Evolutionary conservation across 2,329 filamentous ascomycete species (phyloP).

Genomic region (Pseudogymnoascus sp.): DNA sequence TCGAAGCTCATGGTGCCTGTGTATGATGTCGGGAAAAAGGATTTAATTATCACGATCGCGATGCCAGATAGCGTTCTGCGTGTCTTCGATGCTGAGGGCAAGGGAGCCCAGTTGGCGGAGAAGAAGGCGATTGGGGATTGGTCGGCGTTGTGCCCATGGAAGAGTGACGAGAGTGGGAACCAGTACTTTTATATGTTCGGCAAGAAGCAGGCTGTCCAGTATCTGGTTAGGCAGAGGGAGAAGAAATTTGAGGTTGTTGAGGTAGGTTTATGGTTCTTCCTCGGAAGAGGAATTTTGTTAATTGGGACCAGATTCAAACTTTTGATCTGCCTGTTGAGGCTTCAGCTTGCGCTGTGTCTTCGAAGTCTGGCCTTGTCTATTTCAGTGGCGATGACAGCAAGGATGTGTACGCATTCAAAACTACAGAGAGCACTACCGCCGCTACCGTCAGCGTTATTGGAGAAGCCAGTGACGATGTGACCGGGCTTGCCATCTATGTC

Average conservation of each 20-base stretch:
- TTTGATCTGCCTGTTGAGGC: conserved; percentile 38
- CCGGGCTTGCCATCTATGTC: conserved; percentile 39
- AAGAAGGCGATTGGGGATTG: conserved; percentile 40
- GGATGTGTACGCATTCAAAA: conserved; percentile 35
- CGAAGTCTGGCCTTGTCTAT: conserved; percentile 34
- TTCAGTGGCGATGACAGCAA: conserved; percentile 37
- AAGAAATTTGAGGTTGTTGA: conserved; percentile 12
- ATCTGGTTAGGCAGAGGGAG: conserved; percentile 32
- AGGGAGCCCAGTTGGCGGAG: conserved; percentile 30
- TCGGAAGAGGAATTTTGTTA: conserved; percentile 19
- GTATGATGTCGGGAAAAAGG: not conserved
- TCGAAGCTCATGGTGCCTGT: conserved; percentile 20
- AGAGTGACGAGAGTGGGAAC: conserved; percentile 34
- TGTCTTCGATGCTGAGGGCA: conserved; percentile 39
- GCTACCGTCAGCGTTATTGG: conserved; percentile 35
- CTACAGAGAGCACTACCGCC: conserved; percentile 34
- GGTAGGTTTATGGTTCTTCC: not conserved
- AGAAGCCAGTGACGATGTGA: conserved; percentile 34
- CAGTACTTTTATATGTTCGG: conserved; percentile 43
- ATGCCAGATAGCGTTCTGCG: conserved; percentile 37
- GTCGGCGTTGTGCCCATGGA: conserved; percentile 43
- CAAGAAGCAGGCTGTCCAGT: conserved; percentile 36
- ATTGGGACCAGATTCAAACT: conserved; percentile 40
- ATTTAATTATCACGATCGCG: conserved; percentile 25
- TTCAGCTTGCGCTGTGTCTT: conserved; percentile 39